These are phyloP conservation scores for Fusarium multiceps DNA, from an alignment of 2,329 filamentous ascomycete species.

Conservation along the genomic window DNA sequence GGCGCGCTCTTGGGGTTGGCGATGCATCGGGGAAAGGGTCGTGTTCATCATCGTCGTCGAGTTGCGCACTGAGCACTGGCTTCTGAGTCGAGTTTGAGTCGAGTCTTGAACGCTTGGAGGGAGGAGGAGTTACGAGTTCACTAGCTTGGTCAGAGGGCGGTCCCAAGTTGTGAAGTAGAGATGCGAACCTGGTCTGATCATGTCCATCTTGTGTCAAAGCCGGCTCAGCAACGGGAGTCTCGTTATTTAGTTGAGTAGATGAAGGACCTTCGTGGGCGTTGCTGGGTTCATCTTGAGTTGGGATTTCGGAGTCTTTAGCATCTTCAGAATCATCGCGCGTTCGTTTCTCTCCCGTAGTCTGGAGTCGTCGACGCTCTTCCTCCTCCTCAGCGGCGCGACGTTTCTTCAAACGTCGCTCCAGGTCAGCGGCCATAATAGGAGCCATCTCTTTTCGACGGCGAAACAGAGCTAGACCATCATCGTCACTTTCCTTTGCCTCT, in stretches of 20 bases:
- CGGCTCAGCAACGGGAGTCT: slow-evolving; percentile 21
- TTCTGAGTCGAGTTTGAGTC: slow-evolving; percentile 38
- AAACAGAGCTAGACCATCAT: slow-evolving; percentile 60
- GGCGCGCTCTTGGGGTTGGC: slow-evolving; percentile 35
- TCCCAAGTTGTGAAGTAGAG: not conserved
- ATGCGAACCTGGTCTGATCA: slow-evolving; percentile 40
- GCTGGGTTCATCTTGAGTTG: slow-evolving; percentile 2
- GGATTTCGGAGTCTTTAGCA: slow-evolving; percentile 1
- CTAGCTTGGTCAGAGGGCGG: slow-evolving; percentile 40
- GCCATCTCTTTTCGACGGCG: slow-evolving; percentile 63
- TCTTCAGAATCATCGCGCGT: slow-evolving; percentile 34
- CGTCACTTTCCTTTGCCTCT: slow-evolving; percentile 40
- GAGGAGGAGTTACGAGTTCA: slow-evolving; percentile 52
- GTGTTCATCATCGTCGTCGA: slow-evolving; percentile 9
- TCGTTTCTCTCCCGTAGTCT: slow-evolving; percentile 37
- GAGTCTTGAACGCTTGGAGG: slow-evolving; percentile 53
- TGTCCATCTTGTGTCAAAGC: slow-evolving; percentile 17
- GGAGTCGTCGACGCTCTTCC: slow-evolving; percentile 30
- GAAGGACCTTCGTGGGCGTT: not conserved
- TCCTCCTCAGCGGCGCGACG: slow-evolving; percentile 39
- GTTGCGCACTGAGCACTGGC: slow-evolving; percentile 25
- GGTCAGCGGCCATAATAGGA: slow-evolving; percentile 56
- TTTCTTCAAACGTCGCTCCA: slow-evolving; percentile 47
- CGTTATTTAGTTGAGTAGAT: not conserved
- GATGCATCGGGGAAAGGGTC: slow-evolving; percentile 36